Evolutionary conservation across 768 basidiomycete genomes (phyloP), one percentile per base, ranked within the genome.

Genomic region (Termitomyces sp.): DNA sequence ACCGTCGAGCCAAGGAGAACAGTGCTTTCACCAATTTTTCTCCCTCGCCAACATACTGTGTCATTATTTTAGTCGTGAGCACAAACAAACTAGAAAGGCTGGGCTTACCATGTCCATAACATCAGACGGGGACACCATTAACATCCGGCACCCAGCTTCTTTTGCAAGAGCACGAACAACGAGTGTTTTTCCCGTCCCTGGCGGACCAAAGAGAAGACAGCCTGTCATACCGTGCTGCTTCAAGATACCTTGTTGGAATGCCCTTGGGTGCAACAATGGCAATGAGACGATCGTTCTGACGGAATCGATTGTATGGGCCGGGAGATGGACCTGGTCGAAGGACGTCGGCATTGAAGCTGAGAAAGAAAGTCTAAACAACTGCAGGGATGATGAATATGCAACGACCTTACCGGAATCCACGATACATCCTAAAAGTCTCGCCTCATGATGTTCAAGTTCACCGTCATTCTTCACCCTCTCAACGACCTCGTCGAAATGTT

Each of bases 131-230:
- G 90, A 87, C 48, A 98, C 79, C 11, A 86, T 83, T 66, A 98
- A 73, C 94, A 98, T 98, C 50, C 92, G 80, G 62, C 93, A 94
- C 4, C 94, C 95, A 48, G 92, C 92, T 70, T 97, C 94, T 65
- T 89, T 90, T 3, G 95, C 95, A 10, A 98, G 78, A 19, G 94
- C 94, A 47, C 93, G 84, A 10, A 93, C 92, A 10, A 94, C 80
- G 15, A 95, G 74, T 0, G 94, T 95, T 71, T 96, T 96, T 3
- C 94, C 94, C 11, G 80, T 83, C 43, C 94, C 94, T 15, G 91
- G 94, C 52, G 94, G 94, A 5, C 94, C 94, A 68, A 96, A 96
- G 21, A 98, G 73, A 50, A 98, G 80, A 62, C 91, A 94, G 2
- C 95, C 94, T 1, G 85, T 88, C 82, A 96, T 95, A 6, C 87